Evolutionary conservation across 139 green algal genomes (phyloP), one percentile per base, ranked within the genome.

Genomic region (Axilococcus clingmanii): DNA sequence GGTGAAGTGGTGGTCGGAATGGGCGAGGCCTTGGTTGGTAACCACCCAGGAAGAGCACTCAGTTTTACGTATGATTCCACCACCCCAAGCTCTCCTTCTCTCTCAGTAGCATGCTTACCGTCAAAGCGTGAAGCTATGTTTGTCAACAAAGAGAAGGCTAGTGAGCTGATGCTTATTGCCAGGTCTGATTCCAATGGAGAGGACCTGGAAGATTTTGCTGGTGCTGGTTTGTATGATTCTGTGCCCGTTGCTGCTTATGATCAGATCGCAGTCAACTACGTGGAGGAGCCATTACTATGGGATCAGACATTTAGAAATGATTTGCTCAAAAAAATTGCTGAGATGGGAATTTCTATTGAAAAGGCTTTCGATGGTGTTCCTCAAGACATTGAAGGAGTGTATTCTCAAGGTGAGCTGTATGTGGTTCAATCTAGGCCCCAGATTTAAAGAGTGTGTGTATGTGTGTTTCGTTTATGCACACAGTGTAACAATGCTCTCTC

Each of bases 151-250:
- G 41, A 48, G 8, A 29, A 5, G n/a, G 52, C 75, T 8, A 81
- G 82, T 45, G 65, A 65, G 19, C 38, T 45, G 1, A 31, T 57
- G 20, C 59, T 94, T 35, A 92, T 94, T 54, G 84, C 77, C 2
- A 65, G 89, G 15, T 93, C 78, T 23, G 89, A 97, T 65, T 93
- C 84, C 22, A 97, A 97, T 58, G 89, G 84, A 8, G 89, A 97
- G 67, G 89, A 97, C 65, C 71, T 97, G 19, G 84, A 94, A 66
- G 88, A 84, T 6, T 96, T 93, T 62, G 87, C 85, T 30, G 88
- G 88, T 23, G 88, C 88, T 15, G 88, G 88, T 14, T 75, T 94
- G 61, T 93, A 94, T 50, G 84, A 92, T 64, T 82, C 68, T 46
- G 61, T 86, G 4, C 72, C 84, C 4, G 57, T 82, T 9, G 38